These are phyloP conservation scores for Diutina mesorugosa DNA, from an alignment of 1,139 yeast species.

Conservation along the genomic window DNA sequence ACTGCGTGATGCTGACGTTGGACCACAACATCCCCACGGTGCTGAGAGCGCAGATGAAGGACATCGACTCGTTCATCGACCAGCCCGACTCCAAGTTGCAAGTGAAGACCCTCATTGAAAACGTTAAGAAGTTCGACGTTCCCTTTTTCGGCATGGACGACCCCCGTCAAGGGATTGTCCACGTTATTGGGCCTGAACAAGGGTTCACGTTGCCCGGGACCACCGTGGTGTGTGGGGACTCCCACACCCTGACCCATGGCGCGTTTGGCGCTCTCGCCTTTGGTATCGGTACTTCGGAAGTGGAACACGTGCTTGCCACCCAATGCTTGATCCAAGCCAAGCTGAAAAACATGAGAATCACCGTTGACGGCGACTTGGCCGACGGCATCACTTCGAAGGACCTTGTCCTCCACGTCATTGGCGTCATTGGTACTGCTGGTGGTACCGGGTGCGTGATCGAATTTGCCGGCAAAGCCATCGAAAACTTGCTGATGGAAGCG, in stretches of 20 bases:
- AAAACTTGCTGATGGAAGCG: conserved; percentile 89
- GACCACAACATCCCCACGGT: conserved; percentile 96
- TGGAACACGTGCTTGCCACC: conserved; percentile 95
- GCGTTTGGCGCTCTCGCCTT: conserved; percentile 98
- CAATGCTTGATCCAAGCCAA: conserved; percentile 91
- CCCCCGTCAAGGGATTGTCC: conserved; percentile 93
- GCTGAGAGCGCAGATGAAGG: conserved; percentile 63
- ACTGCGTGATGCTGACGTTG: conserved; percentile 93
- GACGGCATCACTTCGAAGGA: conserved; percentile 95
- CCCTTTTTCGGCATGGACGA: conserved; percentile 93
- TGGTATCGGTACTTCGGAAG: conserved; percentile 98
- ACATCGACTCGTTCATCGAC: conserved; percentile 69
- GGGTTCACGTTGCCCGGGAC: conserved; percentile 98
- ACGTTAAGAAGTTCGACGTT: conserved; percentile 79
- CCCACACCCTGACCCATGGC: conserved; percentile 97
- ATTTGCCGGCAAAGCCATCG: conserved; percentile 92
- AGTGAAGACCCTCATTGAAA: conserved; percentile 83
- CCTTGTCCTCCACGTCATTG: conserved; percentile 84
- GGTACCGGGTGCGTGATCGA: conserved; percentile 97
- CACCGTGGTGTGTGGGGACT: conserved; percentile 97
- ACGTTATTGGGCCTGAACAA: conserved; percentile 97
- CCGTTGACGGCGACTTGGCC: conserved; percentile 67
- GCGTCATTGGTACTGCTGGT: conserved; percentile 97
- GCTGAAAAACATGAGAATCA: conserved; percentile 89
- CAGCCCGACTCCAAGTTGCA: conserved; percentile 89